Conservation (phyloP, 805 yeast genomes). For the fission yeast (Schizosaccharomyces pombe) region DNA sequence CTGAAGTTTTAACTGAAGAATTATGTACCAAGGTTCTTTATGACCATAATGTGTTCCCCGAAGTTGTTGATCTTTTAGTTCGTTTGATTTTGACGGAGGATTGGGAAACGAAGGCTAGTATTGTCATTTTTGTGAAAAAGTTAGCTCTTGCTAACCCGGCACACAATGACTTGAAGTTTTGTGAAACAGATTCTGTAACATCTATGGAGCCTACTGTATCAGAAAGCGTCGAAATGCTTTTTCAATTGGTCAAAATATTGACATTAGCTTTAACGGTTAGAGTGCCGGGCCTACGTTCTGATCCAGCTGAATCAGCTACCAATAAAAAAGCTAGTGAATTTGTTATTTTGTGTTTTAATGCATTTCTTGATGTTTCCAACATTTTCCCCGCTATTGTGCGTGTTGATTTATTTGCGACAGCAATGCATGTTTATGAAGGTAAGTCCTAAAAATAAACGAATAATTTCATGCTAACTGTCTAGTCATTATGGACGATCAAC, state of each 20-base stretch:
- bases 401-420: constrained; percentile 36
- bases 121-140: constrained; percentile 34
- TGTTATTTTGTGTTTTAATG: constrained; percentile 10
- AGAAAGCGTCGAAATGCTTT: constrained; percentile 48
- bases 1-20: constrained; percentile 27
- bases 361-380: constrained; percentile 37
- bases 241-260: constrained; percentile 53
- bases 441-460: not conserved
- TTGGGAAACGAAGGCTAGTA: constrained; percentile 22
- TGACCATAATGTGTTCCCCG: constrained; percentile 45
- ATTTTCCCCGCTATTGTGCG: constrained; percentile 45
- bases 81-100: constrained; percentile 38
- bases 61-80: constrained; percentile 52
- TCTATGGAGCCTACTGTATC: constrained; percentile 16
- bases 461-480: not conserved
- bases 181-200: not conserved
- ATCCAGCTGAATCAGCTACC: constrained; percentile 14
- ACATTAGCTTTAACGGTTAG: constrained; percentile 36
- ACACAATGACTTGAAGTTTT: constrained; percentile 16
- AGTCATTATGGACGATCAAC: not conserved
- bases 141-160: constrained; percentile 25
- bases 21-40: constrained; percentile 37
- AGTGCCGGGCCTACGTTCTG: constrained; percentile 37
- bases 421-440: constrained; percentile 24
- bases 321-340: not conserved